Evolutionary conservation across 805 yeast species (phyloP), one percentile per base, ranked within the genome.

Genomic region (Ogataea wickerhamii): DNA sequence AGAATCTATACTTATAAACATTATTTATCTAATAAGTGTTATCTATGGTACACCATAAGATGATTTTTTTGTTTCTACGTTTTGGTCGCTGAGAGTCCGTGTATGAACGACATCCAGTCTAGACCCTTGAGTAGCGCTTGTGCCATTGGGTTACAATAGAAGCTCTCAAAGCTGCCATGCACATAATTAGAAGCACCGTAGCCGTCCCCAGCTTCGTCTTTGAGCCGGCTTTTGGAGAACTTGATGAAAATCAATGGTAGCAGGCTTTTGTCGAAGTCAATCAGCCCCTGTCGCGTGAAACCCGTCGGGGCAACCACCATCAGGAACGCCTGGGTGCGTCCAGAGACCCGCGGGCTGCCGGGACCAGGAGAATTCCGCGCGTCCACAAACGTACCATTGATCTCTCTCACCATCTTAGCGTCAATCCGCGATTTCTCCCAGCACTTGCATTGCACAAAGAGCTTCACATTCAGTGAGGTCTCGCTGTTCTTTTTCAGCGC

Each of bases 401-500:
- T 50, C 48, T 78, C 83, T 30, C 84, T 63, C 1, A 78, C 56
- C 32, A 66, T 54, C 26, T 63, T 56, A 11, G 82, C 74, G 38
- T 64, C 67, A 23, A 76, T 63, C 36, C 68, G 66, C 3, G 58
- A 55, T 14, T 49, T 53, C 19, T 56, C 56, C 48, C 69, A 66
- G 50, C 75, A 70, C 45, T 78, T 77, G 53, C 83, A 78, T 50
- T 78, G 83, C 4, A 75, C 77, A 41, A 74, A 60, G 2, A 74
- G 56, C 32, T 60, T 60, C 5, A 72, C 63, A 30, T 65, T 67
- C 12, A 55, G 39, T 14, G 55, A 36, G n/a, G 47, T 28, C 26
- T 36, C 32, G 11, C 24, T 20, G 7, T 43, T 37, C 26, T 53
- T 52, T 16, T 51, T 43, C 32, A 40, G 24, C 4, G 44, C 40